Evolutionary conservation across 108 stramenopile species (phyloP), one percentile per base, ranked within the genome.

Genomic region (Poteriospumella lacustris): DNA sequence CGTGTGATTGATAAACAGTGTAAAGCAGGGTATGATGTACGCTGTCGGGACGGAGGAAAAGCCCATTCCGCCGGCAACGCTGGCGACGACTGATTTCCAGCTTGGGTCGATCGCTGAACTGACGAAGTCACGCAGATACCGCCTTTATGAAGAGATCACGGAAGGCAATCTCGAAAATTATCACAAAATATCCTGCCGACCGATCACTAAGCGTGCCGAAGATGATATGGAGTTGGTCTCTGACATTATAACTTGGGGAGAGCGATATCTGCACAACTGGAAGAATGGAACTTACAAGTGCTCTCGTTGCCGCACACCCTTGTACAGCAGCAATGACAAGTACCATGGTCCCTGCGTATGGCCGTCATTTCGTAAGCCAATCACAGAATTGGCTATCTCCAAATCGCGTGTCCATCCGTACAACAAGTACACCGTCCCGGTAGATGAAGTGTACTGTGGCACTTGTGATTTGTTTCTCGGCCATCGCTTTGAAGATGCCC

Each of bases 181-280:
- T 75, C 44, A 44, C 26, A 24, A 41, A 0, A 80, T 80, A 42
- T 67, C 60, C 36, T 72, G 72, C 0, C 26, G 59, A 34, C 80
- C 80, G 52, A 72, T 80, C 15, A 77, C 80, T 34, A 76, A 76
- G 75, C 26, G 34, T 0, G 60, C 75, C 9, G 80, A 80, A 58
- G 75, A 80, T 64, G 80, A 80, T 43, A 76, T 80, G 80, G 80
- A 80, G 44, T 9, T 80, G 39, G 75, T 80, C 5, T 76, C 76
- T n/a, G 80, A 76, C 33, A 43, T 80, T 0, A 68, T 80, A 38
- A 67, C 76, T 15, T 58, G 62, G 26, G 80, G 75, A 38, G 76
- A 64, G 26, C 26, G 26, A 39, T 26, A 73, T 56, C 70, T 73
- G 5, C 44, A 73, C 42, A 24, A 73, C 36, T 73, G 70, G 70